phyloP scores from a whole-genome alignment of 768 basidiomycete species.

The Boletus subparvulus region DNA sequence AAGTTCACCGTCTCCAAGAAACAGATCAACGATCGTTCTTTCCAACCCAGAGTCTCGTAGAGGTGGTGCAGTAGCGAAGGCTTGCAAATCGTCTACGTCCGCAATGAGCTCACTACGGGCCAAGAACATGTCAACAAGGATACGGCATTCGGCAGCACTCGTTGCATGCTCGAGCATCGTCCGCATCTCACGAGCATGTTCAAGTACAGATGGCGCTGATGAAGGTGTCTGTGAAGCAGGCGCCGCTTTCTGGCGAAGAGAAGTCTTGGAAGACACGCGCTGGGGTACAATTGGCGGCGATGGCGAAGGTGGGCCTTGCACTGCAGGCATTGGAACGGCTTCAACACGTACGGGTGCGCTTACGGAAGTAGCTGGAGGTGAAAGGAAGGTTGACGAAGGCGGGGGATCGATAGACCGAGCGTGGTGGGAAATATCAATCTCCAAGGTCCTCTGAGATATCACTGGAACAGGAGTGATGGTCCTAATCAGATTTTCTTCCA shows the following conservation, averaged over 20 bases:
- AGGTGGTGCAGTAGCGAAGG: slow-evolving; percentile 35
- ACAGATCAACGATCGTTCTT: slow-evolving; percentile 49
- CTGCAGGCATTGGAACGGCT: not conserved
- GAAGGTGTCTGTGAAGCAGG: slow-evolving; percentile 19
- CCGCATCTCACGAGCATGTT: slow-evolving; percentile 65
- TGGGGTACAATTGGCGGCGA: slow-evolving; percentile 6
- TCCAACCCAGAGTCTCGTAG: slow-evolving; percentile 44
- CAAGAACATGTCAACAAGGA: slow-evolving; percentile 82
- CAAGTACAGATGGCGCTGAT: slow-evolving; percentile 34
- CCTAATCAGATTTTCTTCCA: not conserved
- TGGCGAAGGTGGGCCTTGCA: slow-evolving; percentile 3
- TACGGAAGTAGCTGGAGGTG: slow-evolving; percentile 4
- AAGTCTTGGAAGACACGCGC: slow-evolving; percentile 14
- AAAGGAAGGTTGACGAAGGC: slow-evolving; percentile 2
- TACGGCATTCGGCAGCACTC: slow-evolving; percentile 77
- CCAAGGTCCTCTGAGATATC: slow-evolving; percentile 4
- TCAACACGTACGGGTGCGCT: slow-evolving; percentile 4
- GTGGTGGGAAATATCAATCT: slow-evolving; percentile 5
- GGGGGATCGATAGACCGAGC: slow-evolving; percentile 1
- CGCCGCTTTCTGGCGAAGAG: slow-evolving; percentile 7
- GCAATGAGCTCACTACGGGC: slow-evolving; percentile 51
- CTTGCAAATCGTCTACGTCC: slow-evolving; percentile 30
- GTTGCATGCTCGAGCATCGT: slow-evolving; percentile 65
- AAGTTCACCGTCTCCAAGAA: slow-evolving; percentile 30
- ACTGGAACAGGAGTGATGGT: not conserved